Base-by-base conservation (phyloP, 2,329 filamentous ascomycete genomes). In the Nemania abortiva region DNA sequence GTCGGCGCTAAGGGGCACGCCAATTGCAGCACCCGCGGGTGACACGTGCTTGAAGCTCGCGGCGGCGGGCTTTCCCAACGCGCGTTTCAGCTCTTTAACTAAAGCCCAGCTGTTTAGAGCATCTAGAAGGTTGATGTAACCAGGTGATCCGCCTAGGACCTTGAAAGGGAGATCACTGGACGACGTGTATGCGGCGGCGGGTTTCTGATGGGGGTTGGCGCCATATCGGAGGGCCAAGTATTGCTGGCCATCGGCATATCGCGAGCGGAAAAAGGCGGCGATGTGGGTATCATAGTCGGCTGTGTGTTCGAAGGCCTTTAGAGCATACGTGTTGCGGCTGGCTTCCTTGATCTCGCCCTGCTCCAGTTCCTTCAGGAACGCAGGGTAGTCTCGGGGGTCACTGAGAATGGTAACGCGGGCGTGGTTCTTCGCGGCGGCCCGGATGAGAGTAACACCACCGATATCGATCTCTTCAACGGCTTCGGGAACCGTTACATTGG, bases 21-120 rank as follows among this genome's bases (percentile, higher is more conserved):
- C 96, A 77, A 99, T 96, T 74, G 96, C 95, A 68, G 95, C 96
- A 78, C 96, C 96, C 52, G 96, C 96, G 22, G 96, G 96, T 10
- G 96, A 99, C 71, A 98, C 96, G 81, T 99, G 96, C 89, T 98
- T 99, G 90, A 99, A 99, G 81, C 94, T 97, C 72, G 96, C 95
- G 34, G 96, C 96, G 63, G 96, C 96, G 39, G 96, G 93, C 81
- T 92, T 91, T 75, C 92, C 91, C 24, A 98, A 90, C 24, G 95
- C 94, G 75, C 92, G 86, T 86, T 94, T 97, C 77, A 99, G 89
- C 85, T 99, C 96, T 87, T 97, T 97, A 66, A 99, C 96, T 69
- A 99, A 85, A 6, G 94, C 93, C 96, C 96, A 99, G 75, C 94
- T 94, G 82, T 99, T 99, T 75, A 99, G 88, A 59, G 94, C 93